Percentiles rank a stretch among this genome's conserved stretches.
Evolutionary conservation across 2,329 filamentous ascomycete genomes (phyloP).

Genomic region (Lecanicillium sp.): DNA sequence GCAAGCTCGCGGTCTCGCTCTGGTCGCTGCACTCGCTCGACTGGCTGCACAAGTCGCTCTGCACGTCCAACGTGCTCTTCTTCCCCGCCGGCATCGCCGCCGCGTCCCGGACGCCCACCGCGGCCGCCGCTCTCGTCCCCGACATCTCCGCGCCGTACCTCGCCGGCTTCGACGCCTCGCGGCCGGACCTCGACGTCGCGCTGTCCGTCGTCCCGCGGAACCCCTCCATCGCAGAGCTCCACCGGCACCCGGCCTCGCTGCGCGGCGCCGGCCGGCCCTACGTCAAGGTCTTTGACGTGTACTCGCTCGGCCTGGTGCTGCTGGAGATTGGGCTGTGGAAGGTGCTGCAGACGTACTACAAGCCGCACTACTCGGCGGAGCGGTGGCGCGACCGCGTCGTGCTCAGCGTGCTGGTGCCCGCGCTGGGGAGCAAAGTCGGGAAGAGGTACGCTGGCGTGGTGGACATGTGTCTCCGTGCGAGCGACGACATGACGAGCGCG

Average conservation of each 20-base stretch:
- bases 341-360: conserved; percentile 34
- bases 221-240: conserved; percentile 37
- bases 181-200: conserved; percentile 45
- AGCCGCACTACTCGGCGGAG: conserved; percentile 35
- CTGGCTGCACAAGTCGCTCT: conserved; percentile 53
- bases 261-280: conserved; percentile 35
- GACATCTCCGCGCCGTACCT: conserved; percentile 40
- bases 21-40: conserved; percentile 48
- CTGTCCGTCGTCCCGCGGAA: conserved; percentile 40
- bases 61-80: conserved; percentile 48
- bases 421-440: conserved; percentile 36
- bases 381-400: conserved; percentile 38
- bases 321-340: conserved; percentile 47
- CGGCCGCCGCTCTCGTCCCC: conserved; percentile 30
- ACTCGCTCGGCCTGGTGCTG: conserved; percentile 45
- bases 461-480: conserved; percentile 33
- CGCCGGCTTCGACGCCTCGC: conserved; percentile 49
- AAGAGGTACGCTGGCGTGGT: conserved; percentile 35
- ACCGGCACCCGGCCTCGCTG: conserved; percentile 40
- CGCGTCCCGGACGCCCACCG: conserved; percentile 26
- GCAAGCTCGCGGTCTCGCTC: conserved; percentile 37
- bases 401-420: conserved; percentile 34
- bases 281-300: conserved; percentile 46
- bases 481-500: conserved; percentile 30
- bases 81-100: conserved; percentile 36